Conservation (phyloP, 805 yeast species). For the Ogataea neopini region DNA sequence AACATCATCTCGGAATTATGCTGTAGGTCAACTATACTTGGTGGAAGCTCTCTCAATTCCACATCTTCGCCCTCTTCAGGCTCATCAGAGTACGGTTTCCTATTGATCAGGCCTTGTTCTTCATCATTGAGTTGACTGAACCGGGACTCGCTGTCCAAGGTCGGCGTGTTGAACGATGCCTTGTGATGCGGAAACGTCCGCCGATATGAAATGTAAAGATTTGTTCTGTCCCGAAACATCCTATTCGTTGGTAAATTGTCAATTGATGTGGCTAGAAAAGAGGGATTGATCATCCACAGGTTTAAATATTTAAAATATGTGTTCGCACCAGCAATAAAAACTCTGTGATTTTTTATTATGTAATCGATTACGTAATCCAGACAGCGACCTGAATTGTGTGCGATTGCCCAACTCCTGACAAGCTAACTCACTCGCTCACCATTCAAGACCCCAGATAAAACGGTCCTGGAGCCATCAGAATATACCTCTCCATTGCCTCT, state of each 20-base stretch:
- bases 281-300: no score
- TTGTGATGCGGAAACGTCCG: conserved; percentile 80
- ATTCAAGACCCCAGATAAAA: conserved; percentile 32
- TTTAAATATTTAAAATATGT: no score
- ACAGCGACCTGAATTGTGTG: no score
- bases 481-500: conserved; percentile 96
- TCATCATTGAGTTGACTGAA: conserved; percentile 49
- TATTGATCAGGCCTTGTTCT: conserved; percentile 56
- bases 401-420: no score
- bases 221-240: conserved; percentile 96
- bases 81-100: conserved; percentile 24
- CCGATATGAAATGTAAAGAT: conserved; percentile 82
- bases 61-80: conserved; percentile 38
- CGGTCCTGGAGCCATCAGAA: conserved; percentile 85
- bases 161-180: conserved; percentile 18
- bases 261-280: no score
- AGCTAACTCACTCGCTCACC: neutral
- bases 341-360: neutral
- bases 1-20: conserved; percentile 68
- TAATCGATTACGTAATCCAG: neutral
- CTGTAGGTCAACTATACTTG: conserved; percentile 74
- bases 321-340: neutral
- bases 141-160: conserved; percentile 10
- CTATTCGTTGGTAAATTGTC: neutral
- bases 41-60: conserved; percentile 70